Conservation (phyloP, 2,329 filamentous ascomycete species). For the Pyrenophora teres region DNA sequence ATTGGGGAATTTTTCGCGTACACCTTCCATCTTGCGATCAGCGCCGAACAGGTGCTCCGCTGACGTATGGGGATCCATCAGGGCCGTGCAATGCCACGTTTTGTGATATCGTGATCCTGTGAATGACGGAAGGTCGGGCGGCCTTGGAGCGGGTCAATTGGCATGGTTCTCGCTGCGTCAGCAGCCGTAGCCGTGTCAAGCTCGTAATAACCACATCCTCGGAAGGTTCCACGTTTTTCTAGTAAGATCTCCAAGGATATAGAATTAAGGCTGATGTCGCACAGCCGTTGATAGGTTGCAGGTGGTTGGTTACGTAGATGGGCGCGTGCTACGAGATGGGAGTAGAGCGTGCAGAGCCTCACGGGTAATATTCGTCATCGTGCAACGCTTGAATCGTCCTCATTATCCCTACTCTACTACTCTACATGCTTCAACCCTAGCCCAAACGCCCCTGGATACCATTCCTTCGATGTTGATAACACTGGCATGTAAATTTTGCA, state of each 20-base stretch:
- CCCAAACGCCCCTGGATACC: no score
- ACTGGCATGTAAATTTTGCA: not conserved
- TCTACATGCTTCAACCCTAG: no score
- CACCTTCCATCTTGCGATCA: conserved; percentile 1
- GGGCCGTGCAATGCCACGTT: not conserved
- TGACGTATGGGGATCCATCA: not conserved
- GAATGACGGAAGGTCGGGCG: not conserved
- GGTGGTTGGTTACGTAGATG: no score
- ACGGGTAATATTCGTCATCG: no score
- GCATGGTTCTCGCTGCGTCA: conserved; percentile 1
- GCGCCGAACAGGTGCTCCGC: not conserved
- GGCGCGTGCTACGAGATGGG: no score
- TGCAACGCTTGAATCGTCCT: no score
- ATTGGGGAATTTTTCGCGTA: conserved; percentile 11
- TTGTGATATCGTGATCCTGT: not conserved
- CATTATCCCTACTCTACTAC: no score
- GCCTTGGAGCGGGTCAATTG: not conserved
- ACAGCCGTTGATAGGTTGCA: no score
- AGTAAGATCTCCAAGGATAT: no score
- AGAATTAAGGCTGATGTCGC: no score
- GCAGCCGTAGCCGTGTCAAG: conserved; percentile 8
- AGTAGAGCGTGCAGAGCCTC: no score
- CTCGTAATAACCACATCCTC: not conserved
- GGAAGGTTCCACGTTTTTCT: not conserved
- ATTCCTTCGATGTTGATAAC: no score